phyloP scores from a whole-genome alignment of 441 rosid genomes.

The Euphorbia schlechtendalii region DNA sequence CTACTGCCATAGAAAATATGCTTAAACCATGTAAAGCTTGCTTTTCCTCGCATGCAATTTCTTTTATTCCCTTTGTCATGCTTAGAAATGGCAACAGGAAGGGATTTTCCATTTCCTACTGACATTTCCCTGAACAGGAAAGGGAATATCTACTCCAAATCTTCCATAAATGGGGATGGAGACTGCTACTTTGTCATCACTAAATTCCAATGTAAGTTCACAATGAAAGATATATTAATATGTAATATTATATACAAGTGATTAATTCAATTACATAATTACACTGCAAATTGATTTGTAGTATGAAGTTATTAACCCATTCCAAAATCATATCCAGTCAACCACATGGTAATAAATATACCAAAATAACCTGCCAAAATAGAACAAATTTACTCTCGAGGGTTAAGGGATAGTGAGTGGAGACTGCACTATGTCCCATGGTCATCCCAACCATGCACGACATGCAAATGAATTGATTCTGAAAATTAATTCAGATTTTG shows the following conservation, averaged over 20 bases:
- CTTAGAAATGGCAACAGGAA: background rate
- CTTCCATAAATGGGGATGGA: background rate
- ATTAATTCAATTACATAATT: background rate
- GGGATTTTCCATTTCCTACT: background rate
- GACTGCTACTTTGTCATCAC: background rate
- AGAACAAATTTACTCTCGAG: background rate
- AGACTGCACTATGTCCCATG: background rate
- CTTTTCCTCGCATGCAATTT: background rate
- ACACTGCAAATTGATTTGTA: background rate
- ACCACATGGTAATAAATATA: background rate
- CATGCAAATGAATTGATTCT: background rate
- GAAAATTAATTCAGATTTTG: no score
- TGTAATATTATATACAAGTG: background rate
- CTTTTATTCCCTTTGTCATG: background rate
- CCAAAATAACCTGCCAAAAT: background rate
- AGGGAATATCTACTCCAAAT: background rate
- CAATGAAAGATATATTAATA: background rate
- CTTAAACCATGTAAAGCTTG: background rate
- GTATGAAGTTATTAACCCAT: background rate
- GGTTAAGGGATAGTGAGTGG: background rate
- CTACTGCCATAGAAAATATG: background rate
- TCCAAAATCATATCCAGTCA: background rate
- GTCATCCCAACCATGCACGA: background rate
- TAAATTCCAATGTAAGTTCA: background rate
- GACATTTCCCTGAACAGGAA: background rate